Percentiles rank a stretch among this genome's conserved stretches.
phyloP scores from a whole-genome alignment of 2,329 filamentous ascomycete genomes.

The Talaromyces funiculosus region DNA sequence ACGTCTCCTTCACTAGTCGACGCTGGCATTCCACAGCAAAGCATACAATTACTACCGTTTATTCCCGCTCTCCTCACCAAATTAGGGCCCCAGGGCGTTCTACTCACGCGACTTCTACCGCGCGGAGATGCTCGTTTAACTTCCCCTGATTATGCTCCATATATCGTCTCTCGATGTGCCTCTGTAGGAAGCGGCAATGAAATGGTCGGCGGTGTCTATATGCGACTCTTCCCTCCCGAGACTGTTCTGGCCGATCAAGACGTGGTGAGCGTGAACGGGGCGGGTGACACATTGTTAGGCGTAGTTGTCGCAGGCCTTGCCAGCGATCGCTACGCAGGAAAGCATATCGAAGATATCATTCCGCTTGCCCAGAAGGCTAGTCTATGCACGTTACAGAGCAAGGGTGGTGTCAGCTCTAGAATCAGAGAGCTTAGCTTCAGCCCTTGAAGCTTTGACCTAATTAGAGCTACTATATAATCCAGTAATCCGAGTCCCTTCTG shows the following conservation, averaged over 20 bases:
- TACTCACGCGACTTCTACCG: conserved; percentile 66
- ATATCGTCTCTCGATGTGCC: conserved; percentile 60
- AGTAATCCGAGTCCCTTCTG: neutral
- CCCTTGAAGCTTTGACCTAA: neutral
- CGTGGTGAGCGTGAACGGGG: conserved; percentile 85
- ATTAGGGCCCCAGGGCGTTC: conserved; percentile 67
- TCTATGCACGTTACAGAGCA: conserved; percentile 68
- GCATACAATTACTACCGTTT: conserved; percentile 78
- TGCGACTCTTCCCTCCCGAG: conserved; percentile 65
- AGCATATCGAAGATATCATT: conserved; percentile 57
- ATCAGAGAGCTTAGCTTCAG: conserved; percentile 20
- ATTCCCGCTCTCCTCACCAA: conserved; percentile 82
- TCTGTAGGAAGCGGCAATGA: conserved; percentile 44
- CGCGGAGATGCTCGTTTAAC: conserved; percentile 63
- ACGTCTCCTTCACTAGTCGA: conserved; percentile 65
- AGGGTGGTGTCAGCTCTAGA: conserved; percentile 57
- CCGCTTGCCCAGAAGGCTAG: conserved; percentile 76
- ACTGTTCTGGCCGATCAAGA: conserved; percentile 57
- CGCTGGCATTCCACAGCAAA: conserved; percentile 74
- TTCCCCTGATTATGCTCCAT: conserved; percentile 58
- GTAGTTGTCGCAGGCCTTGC: conserved; percentile 74
- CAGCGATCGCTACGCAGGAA: conserved; percentile 43
- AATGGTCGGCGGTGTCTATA: conserved; percentile 73
- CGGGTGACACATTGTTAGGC: conserved; percentile 88
- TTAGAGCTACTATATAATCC: conserved; percentile 9